Conservation (phyloP, 371 early-diverging fungal species). For the Mortierella sp. region DNA sequence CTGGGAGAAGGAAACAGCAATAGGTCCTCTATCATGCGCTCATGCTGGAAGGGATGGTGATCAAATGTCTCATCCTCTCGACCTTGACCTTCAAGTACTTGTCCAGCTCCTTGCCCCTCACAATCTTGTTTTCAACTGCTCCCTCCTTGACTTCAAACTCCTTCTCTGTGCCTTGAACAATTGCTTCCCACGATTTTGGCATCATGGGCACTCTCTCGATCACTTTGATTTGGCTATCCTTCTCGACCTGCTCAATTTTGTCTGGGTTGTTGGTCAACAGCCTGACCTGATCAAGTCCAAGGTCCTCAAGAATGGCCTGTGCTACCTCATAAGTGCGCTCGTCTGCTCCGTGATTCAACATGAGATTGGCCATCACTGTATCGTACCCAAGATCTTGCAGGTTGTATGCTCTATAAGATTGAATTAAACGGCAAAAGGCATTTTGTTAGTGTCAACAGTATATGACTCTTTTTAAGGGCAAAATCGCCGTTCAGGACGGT, state of each 20-base stretch:
- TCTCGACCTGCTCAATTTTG: slow-evolving; percentile 86
- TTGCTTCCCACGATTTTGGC: slow-evolving; percentile 80
- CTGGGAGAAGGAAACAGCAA: neutral
- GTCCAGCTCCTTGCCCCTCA: slow-evolving; percentile 53
- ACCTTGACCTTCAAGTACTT: slow-evolving; percentile 50
- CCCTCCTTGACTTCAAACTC: slow-evolving; percentile 51
- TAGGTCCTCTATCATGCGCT: neutral
- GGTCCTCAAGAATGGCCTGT: slow-evolving; percentile 88
- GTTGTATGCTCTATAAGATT: slow-evolving; percentile 87
- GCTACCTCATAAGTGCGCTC: slow-evolving; percentile 95
- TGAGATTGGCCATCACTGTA: slow-evolving; percentile 92
- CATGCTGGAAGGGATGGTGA: slow-evolving; percentile 23
- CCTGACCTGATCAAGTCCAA: slow-evolving; percentile 75
- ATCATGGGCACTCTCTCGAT: slow-evolving; percentile 91
- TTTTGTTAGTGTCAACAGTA: neutral
- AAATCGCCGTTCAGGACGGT: too few species aligned
- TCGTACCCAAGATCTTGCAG: slow-evolving; percentile 96
- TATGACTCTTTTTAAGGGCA: too few species aligned
- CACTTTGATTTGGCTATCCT: slow-evolving; percentile 77
- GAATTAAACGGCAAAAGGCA: neutral
- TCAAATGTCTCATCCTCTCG: slow-evolving; percentile 52
- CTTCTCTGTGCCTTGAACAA: slow-evolving; percentile 27
- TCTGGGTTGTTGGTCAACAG: slow-evolving; percentile 97
- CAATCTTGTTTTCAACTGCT: slow-evolving; percentile 56
- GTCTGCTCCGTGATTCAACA: slow-evolving; percentile 92